Evolutionary conservation across 2,329 filamentous ascomycete genomes (phyloP), one percentile per base, ranked within the genome.

Genomic region (Elsinoe batatas): DNA sequence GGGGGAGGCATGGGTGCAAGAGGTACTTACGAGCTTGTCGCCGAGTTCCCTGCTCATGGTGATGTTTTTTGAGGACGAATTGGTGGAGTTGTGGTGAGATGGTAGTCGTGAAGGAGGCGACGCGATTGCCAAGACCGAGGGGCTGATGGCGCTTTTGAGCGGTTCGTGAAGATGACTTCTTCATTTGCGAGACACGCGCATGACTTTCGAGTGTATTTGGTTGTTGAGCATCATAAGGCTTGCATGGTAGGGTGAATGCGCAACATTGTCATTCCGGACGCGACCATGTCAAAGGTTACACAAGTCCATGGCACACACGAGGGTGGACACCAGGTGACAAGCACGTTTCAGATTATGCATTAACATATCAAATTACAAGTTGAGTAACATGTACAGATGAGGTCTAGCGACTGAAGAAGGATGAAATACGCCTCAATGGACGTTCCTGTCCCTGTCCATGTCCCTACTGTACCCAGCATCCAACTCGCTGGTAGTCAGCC

Each of bases 41-140:
- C 87, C 88, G 58, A 88, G 74, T 68, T 95, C 90, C 62, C 89
- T 89, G 71, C 95, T 93, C 89, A 95, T 95, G 35, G 35, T 53
- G 50, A 32, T 33, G 33, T 36, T 33, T 30, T 53, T 49, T 5
- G 15, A 26, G 22, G 7, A 8, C 18, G 13, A 32, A 12, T 3
- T 17, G 3, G 18, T 12, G n/a, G 40, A 26, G 20, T 12, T 13
- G 17, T 12, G 2, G 17, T 22, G 20, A 22, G 40, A 8, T 12
- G 17, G 2, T 44, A 20, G 12, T 13, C n/a, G 40, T 17, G 33
- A 15, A 33, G 15, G 35, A 18, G 30, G 40, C 46, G 53, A 47
- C 53, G 56, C 56, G 56, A 38, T 53, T 55, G 50, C 17, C 53
- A 43, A 51, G 47, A 37, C 47, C 26, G 35, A 33, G 42, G 50